Base-by-base conservation (phyloP, 2,329 filamentous ascomycete species). In the Massarina eburnea region DNA sequence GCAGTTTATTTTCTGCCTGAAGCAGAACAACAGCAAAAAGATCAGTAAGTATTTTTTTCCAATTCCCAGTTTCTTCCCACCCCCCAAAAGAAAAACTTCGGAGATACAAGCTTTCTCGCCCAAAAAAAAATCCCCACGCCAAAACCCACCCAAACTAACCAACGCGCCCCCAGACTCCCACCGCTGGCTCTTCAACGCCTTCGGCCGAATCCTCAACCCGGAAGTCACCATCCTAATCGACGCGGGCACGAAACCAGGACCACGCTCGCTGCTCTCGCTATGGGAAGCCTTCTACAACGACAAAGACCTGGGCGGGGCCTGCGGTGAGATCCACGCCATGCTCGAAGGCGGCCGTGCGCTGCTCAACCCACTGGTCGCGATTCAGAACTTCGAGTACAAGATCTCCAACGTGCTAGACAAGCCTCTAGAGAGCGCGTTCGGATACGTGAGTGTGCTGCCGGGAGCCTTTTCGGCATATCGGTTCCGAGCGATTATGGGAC, bases 251-350 rank as follows among this genome's bases (percentile, higher is more conserved):
- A 97, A 97, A 78, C 94, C 94, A 18, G 91, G 92, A 34, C 80
- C 86, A 46, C 94, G 92, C 74, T 96, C 92, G 17, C 82, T 99
- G 33, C 81, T 97, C 21, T 84, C 90, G 32, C 82, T 99, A 12
- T 99, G 94, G 94, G 92, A 99, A 72, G 92, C 88, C 29, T 99
- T 99, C 77, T 97, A 97, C 79, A 99, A 99, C 76, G 94, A 99
- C 80, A 97, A 97, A 78, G 91, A 99, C 70, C 84, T 99, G 9
- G 94, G 94, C 61, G 94, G 94, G 75, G 92, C 94, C 71, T 99
- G 94, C 73, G 94, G 94, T 85, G 94, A 99, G 71, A 99, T 99
- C 55, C 94, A 99, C 72, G 94, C 94, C 48, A 96, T 97, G 89
- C 79, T 97, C 70, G 92, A 94, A 57, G 86, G 86, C 67, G 89